Conservation (phyloP, 257 asterid species). For the Thymus mandschuricus region DNA sequence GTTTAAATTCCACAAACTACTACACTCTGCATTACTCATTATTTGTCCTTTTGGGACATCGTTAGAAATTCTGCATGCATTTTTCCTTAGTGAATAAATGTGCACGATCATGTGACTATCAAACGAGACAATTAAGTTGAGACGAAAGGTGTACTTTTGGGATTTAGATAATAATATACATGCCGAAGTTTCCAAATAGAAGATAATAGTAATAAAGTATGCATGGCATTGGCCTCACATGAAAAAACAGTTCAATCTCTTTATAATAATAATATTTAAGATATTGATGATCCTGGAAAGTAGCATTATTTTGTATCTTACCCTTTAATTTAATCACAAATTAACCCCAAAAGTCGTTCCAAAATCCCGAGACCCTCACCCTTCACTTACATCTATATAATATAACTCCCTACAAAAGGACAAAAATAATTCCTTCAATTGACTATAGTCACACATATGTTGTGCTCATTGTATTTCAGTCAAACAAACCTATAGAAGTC, state of each 20-base stretch:
- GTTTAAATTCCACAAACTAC: no score
- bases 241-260: constrained; percentile 21
- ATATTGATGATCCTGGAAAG: constrained; percentile 34
- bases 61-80: no score
- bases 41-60: no score
- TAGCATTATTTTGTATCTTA: constrained; percentile 32
- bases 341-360: constrained; percentile 42
- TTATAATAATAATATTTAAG: neutral
- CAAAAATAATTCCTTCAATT: neutral
- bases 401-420: neutral
- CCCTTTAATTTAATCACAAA: constrained; percentile 24
- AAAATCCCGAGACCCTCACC: constrained; percentile 39
- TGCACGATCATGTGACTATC: no score
- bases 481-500: no score
- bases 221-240: constrained; percentile 17
- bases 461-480: neutral
- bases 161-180: neutral
- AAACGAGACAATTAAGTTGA: no score
- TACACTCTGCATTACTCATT: no score
- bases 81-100: no score
- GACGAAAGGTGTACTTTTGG: no score
- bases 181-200: constrained; percentile 7
- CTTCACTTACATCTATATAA: constrained; percentile 28
- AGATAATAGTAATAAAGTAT: neutral
- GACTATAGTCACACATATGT: neutral